These are phyloP conservation scores for Microstroma glucosiphilum DNA, from an alignment of 1,284 basidiomycete species.

Conservation along the genomic window DNA sequence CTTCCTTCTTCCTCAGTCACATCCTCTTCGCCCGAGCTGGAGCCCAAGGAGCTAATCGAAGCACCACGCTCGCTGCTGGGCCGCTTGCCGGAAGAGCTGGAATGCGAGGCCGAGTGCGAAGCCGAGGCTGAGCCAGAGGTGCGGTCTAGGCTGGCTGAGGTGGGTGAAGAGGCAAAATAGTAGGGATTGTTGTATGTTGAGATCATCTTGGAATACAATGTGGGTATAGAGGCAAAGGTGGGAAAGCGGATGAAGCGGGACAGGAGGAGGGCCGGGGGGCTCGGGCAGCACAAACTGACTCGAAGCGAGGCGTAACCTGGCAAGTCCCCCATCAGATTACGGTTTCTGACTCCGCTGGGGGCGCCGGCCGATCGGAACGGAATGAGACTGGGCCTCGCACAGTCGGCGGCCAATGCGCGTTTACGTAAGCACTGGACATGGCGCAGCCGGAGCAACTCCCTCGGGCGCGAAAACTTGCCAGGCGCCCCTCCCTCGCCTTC, in stretches of 20 bases:
- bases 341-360: too few relatives aligned
- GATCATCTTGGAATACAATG: too few relatives aligned
- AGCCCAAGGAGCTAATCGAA: neutral
- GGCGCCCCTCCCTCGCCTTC: neutral
- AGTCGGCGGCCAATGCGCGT: neutral
- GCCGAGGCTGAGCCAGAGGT: neutral
- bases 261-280: too few relatives aligned
- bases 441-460: constrained; percentile 13
- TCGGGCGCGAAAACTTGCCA: constrained; percentile 13
- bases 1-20: neutral
- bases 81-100: neutral
- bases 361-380: too few relatives aligned
- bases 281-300: too few relatives aligned
- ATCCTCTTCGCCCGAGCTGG: neutral
- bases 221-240: too few relatives aligned
- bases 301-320: too few relatives aligned
- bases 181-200: neutral
- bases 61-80: neutral
- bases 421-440: neutral
- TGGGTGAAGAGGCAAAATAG: neutral
- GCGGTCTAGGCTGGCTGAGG: neutral
- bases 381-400: too few relatives aligned
- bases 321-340: too few relatives aligned
- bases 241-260: too few relatives aligned
- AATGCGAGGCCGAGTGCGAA: neutral